A percentile compares a stretch with the other conserved stretches of the same genome.
Conservation (phyloP, 2,329 filamentous ascomycete genomes). For the Samsoniella hepiali region DNA sequence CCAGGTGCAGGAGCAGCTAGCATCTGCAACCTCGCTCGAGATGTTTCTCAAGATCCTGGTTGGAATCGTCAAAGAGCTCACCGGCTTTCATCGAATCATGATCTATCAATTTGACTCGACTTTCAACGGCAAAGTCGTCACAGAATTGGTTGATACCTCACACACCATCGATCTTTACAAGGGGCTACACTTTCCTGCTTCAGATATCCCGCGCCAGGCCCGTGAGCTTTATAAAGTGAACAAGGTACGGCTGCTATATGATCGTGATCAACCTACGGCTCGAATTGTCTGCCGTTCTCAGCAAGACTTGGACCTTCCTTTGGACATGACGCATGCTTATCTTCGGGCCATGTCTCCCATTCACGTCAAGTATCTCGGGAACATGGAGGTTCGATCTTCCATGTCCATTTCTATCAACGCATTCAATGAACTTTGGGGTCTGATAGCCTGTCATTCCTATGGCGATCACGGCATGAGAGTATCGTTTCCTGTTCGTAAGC, state of each 20-base stretch:
- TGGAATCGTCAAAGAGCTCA: constrained; percentile 83
- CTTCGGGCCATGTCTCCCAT: constrained; percentile 88
- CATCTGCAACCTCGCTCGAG: constrained; percentile 67
- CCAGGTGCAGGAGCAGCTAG: constrained; percentile 84
- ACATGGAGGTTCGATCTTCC: constrained; percentile 89
- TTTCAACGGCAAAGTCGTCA: constrained; percentile 84
- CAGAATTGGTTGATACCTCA: constrained; percentile 77
- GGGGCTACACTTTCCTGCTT: constrained; percentile 83
- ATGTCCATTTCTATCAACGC: constrained; percentile 94
- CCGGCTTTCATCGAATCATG: constrained; percentile 89
- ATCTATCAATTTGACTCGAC: constrained; percentile 83
- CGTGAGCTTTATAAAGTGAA: constrained; percentile 88
- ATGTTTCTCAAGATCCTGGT: constrained; percentile 76
- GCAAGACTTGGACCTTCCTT: constrained; percentile 68
- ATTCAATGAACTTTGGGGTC: constrained; percentile 80
- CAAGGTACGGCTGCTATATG: constrained; percentile 83
- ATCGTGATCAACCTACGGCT: constrained; percentile 75
- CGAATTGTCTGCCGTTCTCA: constrained; percentile 75
- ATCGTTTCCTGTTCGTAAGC: constrained; percentile 85
- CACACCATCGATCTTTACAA: constrained; percentile 82
- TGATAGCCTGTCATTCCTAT: constrained; percentile 84
- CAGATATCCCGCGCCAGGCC: constrained; percentile 80
- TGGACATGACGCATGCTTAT: constrained; percentile 83
- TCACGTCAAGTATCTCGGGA: constrained; percentile 78
- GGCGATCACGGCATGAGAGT: constrained; percentile 79